Evolutionary conservation across 768 basidiomycete genomes (phyloP).

Genomic region (Lactarius evosmus): DNA sequence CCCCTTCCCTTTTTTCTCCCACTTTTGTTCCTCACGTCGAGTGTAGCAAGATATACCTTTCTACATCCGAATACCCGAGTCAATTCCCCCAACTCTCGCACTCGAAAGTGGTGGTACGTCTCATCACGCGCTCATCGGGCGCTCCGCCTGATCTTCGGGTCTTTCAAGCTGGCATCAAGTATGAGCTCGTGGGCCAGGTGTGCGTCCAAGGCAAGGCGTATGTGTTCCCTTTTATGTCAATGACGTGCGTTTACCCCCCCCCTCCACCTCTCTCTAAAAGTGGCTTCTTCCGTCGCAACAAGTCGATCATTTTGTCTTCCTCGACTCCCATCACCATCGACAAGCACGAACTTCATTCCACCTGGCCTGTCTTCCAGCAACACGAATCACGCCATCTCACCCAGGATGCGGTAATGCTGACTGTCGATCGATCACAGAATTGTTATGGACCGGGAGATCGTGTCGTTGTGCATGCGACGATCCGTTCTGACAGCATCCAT

Average conservation of each 20-base stretch:
- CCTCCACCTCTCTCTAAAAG: conserved; percentile 37
- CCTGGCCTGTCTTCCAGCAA: conserved; percentile 89
- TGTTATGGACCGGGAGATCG: conserved; percentile 88
- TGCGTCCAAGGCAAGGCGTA: conserved; percentile 86
- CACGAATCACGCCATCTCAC: conserved; percentile 63
- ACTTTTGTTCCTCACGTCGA: conserved; percentile 6
- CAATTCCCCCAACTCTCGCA: conserved; percentile 81
- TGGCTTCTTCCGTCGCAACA: conserved; percentile 79
- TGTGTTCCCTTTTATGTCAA: conserved; percentile 28
- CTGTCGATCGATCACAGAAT: conserved; percentile 68
- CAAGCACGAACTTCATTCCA: conserved; percentile 91
- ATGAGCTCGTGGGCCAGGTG: conserved; percentile 85
- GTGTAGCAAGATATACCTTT: conserved; percentile 83
- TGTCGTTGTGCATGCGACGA: conserved; percentile 63
- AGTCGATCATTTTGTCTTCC: conserved; percentile 63
- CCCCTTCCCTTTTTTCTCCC: conserved; percentile 1
- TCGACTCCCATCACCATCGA: conserved; percentile 75
- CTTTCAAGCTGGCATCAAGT: conserved; percentile 70
- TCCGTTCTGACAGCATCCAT: conserved; percentile 67
- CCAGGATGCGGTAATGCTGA: conserved; percentile 70
- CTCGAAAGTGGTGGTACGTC: conserved; percentile 68
- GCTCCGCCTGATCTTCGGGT: neutral
- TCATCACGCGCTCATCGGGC: neutral
- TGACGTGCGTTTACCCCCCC: neutral
- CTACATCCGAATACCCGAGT: conserved; percentile 87